phyloP scores from a whole-genome alignment of 371 early-diverging fungal genomes.

The Chytridium lagenaria region DNA sequence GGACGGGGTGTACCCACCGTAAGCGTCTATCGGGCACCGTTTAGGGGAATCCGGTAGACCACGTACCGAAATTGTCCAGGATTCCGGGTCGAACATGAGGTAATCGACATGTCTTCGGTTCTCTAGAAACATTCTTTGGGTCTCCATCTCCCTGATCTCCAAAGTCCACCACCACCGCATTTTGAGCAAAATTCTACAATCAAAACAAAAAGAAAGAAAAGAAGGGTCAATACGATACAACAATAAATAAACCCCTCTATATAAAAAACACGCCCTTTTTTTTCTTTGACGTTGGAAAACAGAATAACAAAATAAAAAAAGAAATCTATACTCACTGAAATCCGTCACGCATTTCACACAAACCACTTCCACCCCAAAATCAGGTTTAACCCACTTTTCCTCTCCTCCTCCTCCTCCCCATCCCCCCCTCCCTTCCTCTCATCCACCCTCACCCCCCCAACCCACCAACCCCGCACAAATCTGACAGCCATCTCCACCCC shows the following conservation, averaged over 20 bases:
- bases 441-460: slow-evolving; percentile 11
- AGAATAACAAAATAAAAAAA: no score
- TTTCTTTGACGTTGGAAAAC: no score
- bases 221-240: neutral
- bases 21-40: neutral
- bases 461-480: neutral
- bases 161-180: slow-evolving; percentile 11
- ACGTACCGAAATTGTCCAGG: slow-evolving; percentile 1
- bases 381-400: neutral
- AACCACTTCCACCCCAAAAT: slow-evolving; percentile 17
- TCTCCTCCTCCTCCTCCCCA: neutral
- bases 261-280: no score
- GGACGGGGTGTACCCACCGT: neutral
- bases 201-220: neutral
- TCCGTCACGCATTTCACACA: slow-evolving; percentile 15
- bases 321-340: slow-evolving; percentile 9
- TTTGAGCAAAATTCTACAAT: slow-evolving; percentile 14
- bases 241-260: no score
- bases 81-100: slow-evolving; percentile 13
- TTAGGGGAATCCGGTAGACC: slow-evolving; percentile 5
- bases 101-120: slow-evolving; percentile 16
- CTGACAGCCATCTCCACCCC: slow-evolving; percentile 12
- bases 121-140: neutral
- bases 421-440: neutral
- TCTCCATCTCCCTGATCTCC: slow-evolving; percentile 32